Base-by-base conservation (phyloP, 2,329 filamentous ascomycete species). In the Chaetomium olivaceum region DNA sequence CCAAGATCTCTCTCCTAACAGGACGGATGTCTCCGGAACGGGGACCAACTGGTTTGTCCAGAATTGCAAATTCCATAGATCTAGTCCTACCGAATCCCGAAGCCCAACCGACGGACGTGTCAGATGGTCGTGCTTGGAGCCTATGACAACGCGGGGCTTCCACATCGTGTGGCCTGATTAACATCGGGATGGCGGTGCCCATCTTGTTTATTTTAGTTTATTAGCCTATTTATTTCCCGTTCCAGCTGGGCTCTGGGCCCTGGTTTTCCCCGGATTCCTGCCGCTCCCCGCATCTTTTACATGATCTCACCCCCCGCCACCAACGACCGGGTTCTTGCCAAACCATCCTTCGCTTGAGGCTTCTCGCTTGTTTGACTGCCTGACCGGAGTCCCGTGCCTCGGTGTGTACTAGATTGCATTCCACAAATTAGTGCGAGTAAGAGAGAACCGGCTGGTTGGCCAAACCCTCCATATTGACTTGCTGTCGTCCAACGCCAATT, bases 121-220 rank as follows among this genome's bases (percentile, higher is more conserved):
- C 33, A 36, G 11, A 36, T 36, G 33, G 33, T 12, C 33, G n/a
- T n/a, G 12, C 33, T 12, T 14, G 9, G 33, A 36, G 11, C 9
- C 9, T 36, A 36, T 36, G 33, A 36, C 11, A 12, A 36, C 33
- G 33, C 33, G 33, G 33, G 9, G 33, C 33, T 36, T 36, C 33
- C 12, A 36, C 33, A 36, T 36, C 3, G 9, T 36, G 11, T 36
- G 9, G 11, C 11, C 11, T 12, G 11, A 36, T 36, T 36, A 36
- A 36, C 33, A 36, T 11, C 11, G 33, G 33, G 33, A 36, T 12
- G 3, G 33, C 11, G 9, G 1, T n/a, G 12, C 27, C 16, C 51
- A 54, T 14, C 50, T 61, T 63, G 61, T 66, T 63, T 66, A 66
- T 66, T 60, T 33, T 60, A 8, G 12, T 66, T 63, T 63, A 66